Evolutionary conservation across 176 grass and related monocot species (phyloP).

Genomic region (Themeda triandra): DNA sequence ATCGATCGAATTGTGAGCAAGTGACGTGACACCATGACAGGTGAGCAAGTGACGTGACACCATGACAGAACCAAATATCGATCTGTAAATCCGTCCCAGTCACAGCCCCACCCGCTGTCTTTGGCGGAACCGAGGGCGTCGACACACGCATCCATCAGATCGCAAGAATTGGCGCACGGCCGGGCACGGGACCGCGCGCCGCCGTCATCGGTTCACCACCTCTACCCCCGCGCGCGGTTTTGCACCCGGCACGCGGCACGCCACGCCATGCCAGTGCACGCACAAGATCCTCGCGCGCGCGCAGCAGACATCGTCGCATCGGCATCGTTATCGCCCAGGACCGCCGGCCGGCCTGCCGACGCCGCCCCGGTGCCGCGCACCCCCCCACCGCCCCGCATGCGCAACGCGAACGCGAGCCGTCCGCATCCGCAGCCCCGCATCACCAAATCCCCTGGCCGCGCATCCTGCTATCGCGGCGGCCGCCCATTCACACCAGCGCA

Average conservation of each 20-base stretch:
- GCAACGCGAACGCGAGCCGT: not conserved
- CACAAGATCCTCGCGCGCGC: constrained; percentile 12
- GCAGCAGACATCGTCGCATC: not conserved
- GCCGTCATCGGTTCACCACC: not conserved
- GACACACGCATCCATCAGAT: not conserved
- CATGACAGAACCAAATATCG: not conserved
- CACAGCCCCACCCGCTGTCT: not conserved
- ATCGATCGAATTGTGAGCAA: not conserved
- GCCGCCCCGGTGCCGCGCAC: not conserved
- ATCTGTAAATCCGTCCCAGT: constrained; percentile 8
- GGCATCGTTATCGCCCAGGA: not conserved
- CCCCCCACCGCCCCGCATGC: not conserved
- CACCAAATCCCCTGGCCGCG: not conserved
- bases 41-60: too few relatives aligned
- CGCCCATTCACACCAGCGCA: constrained; percentile 28
- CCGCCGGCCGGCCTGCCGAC: constrained; percentile 24
- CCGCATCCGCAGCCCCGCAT: not conserved
- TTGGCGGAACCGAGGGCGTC: not conserved
- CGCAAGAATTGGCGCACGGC: constrained; percentile 4
- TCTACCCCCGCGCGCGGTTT: not conserved
- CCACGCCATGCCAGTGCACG: not conserved
- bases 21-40: not conserved
- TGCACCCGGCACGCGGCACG: not conserved
- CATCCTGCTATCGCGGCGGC: constrained; percentile 17
- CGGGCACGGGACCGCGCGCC: constrained; percentile 21